Evolutionary conservation across 2,329 filamentous ascomycete species (phyloP).

Genomic region (Talaromyces sp.): DNA sequence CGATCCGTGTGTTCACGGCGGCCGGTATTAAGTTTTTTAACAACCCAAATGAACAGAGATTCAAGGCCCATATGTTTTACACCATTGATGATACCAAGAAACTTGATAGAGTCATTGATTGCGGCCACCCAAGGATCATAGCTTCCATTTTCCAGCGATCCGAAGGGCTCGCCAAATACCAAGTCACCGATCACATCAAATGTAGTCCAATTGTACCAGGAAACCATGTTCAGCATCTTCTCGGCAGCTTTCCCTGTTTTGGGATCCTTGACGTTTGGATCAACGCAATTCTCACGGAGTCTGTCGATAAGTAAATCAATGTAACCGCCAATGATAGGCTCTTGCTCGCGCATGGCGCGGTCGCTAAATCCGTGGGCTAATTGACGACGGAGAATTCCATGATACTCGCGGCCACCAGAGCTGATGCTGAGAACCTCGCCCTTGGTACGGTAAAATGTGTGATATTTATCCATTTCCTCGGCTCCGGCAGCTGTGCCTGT

Average conservation of each 20-base stretch:
- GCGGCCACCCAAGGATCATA: constrained; percentile 13
- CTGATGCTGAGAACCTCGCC: background rate
- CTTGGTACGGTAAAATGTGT: background rate
- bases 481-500: background rate
- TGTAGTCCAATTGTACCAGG: constrained; percentile 38
- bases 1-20: background rate
- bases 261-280: background rate
- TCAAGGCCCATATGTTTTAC: background rate
- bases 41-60: background rate
- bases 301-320: background rate
- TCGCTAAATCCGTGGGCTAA: background rate
- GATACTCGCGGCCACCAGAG: background rate
- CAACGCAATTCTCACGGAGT: background rate
- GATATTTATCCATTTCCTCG: background rate
- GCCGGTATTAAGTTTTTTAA: background rate
- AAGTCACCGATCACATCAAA: constrained; percentile 47
- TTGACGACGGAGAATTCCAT: background rate
- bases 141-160: constrained; percentile 9
- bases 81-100: constrained; percentile 21
- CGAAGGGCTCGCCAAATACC: constrained; percentile 42
- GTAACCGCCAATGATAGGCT: background rate
- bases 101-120: background rate
- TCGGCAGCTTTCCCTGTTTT: background rate
- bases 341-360: background rate
- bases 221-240: constrained; percentile 28